Evolutionary conservation across 257 asterid species (phyloP).

Genomic region (Jasminum sambac): DNA sequence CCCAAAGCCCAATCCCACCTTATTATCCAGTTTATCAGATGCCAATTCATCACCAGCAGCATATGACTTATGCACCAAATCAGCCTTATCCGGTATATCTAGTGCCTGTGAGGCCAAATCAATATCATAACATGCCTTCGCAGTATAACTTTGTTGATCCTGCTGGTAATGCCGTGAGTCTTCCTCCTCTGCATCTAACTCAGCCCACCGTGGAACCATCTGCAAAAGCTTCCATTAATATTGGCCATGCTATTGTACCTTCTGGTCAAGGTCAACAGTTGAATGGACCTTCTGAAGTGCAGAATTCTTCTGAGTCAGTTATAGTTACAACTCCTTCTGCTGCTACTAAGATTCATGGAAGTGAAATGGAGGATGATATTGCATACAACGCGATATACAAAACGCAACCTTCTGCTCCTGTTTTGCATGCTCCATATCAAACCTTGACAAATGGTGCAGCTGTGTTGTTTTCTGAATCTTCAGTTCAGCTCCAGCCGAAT

Average conservation of each 20-base stretch:
- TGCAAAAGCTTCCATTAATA: conserved; percentile 31
- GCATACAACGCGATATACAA: conserved; percentile 76
- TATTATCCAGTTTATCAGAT: conserved; percentile 70
- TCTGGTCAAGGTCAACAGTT: conserved; percentile 44
- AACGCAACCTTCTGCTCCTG: conserved; percentile 71
- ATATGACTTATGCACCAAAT: conserved; percentile 42
- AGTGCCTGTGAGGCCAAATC: conserved; percentile 52
- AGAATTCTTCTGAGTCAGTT: conserved; percentile 40
- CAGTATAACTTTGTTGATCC: conserved; percentile 37
- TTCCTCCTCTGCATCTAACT: conserved; percentile 52
- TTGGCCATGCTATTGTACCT: conserved; percentile 32
- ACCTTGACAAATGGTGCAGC: conserved; percentile 49
- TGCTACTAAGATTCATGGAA: conserved; percentile 30
- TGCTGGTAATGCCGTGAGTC: conserved; percentile 29
- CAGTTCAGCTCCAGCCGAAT: conserved; percentile 41
- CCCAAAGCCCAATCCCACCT: conserved; percentile 48
- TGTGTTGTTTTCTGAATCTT: conserved; percentile 53
- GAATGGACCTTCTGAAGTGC: conserved; percentile 38
- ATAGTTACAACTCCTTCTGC: conserved; percentile 32
- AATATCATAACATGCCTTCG: conserved; percentile 50
- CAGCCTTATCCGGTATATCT: conserved; percentile 65
- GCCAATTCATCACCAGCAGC: conserved; percentile 54
- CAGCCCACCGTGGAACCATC: conserved; percentile 47
- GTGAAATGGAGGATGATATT: conserved; percentile 70
- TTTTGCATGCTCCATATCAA: conserved; percentile 57